Base-by-base conservation (phyloP, 192 early-diverging fungal species). In the Diversispora epigaea region DNA sequence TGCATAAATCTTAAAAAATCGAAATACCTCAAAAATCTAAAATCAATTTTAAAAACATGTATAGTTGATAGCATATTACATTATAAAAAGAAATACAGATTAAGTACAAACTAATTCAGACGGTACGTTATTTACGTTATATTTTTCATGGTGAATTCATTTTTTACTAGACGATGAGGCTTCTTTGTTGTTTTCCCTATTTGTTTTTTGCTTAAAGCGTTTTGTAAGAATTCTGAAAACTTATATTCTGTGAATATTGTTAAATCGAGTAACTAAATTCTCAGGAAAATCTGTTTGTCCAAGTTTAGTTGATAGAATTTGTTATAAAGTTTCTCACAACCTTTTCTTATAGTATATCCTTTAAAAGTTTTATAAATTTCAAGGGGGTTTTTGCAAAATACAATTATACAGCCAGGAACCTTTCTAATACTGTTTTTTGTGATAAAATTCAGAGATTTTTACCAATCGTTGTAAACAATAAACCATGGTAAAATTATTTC, bases 141-240 rank as follows among this genome's bases (percentile, higher is more conserved):
- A n/a, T n/a, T n/a, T n/a, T n/a, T 47, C 46, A 47, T 47, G 46
- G 5, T 11, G 46, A 47, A 47, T 47, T 47, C 46, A 11, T 47
- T 47, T 47, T 47, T 47, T 11, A 11, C 46, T 47, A 47, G 46
- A 47, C 46, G 46, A 47, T 11, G 46, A 47, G 46, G 11, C 5
- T 47, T 47, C 46, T 47, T 47, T 11, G 46, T 11, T 47, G 46
- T 47, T 11, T 47, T n/a, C n/a, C 46, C 6, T 47, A 8, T 47
- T 47, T 11, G 46, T 47, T 47, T 47, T 47, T 47, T 5, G 46
- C 55, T 19, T 17, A 17, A 56, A n/a, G 4, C n/a, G 55, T 14
- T 56, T 56, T 17, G 55, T 56, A 56, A 56, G 55, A 56, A 56
- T 56, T 56, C 55, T 56, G 55, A 56, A 56, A 56, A 56, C n/a